Percentiles rank a stretch among this genome's conserved stretches.
Conservation (phyloP, 257 asterid species). For the Jacaranda copaia region DNA sequence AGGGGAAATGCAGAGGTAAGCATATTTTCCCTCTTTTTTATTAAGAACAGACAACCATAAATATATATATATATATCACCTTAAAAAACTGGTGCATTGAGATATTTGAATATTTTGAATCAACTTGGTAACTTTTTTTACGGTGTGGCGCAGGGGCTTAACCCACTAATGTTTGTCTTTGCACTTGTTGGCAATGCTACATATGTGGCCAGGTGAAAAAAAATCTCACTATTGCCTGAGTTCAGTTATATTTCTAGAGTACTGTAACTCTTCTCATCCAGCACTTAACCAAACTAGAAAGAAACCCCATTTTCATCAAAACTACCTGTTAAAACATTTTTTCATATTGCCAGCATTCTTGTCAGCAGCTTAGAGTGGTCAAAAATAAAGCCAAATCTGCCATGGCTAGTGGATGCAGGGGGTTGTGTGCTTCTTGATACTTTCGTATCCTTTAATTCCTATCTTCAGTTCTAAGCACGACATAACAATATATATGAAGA, state of each 20-base stretch:
- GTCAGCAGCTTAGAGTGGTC: constrained; percentile 68
- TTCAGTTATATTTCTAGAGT: constrained; percentile 16
- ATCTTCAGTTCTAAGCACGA: background rate
- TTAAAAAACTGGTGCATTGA: background rate
- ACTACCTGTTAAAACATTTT: background rate
- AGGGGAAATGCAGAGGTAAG: constrained; percentile 73
- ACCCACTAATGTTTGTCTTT: constrained; percentile 78
- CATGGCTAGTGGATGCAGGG: constrained; percentile 80
- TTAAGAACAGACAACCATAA: background rate
- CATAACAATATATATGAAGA: background rate
- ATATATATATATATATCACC: background rate
- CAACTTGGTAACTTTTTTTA: background rate
- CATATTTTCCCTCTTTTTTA: constrained; percentile 5
- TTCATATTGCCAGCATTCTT: constrained; percentile 60
- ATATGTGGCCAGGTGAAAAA: constrained; percentile 72
- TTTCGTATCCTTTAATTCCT: constrained; percentile 62
- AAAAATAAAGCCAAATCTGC: constrained; percentile 63
- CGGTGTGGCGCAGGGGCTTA: constrained; percentile 62
- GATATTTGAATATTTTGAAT: background rate
- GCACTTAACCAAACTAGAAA: background rate
- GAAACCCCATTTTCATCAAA: background rate
- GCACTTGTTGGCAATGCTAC: constrained; percentile 76
- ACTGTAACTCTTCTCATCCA: background rate
- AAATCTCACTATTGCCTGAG: background rate
- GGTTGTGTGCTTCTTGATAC: constrained; percentile 75